phyloP scores from a whole-genome alignment of 1,284 basidiomycete species.

The Psilocybe mexicana region DNA sequence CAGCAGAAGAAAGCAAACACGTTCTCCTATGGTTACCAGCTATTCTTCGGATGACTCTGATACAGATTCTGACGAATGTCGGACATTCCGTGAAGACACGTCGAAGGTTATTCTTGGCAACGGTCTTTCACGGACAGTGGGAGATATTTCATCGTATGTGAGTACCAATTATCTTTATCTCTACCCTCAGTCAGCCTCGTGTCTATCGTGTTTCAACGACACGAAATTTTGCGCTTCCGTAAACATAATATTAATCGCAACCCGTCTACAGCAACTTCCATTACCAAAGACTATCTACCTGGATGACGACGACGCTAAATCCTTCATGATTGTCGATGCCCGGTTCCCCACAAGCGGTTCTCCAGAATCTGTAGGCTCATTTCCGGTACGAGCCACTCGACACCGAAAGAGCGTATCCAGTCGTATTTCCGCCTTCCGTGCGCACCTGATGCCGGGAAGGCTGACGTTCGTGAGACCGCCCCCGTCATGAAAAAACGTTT shows the following conservation, averaged over 20 bases:
- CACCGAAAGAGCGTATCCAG: slow-evolving; percentile 20
- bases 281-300: slow-evolving; percentile 19
- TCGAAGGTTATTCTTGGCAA: slow-evolving; percentile 12
- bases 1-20: slow-evolving; percentile 5
- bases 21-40: slow-evolving; percentile 18
- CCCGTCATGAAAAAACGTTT: slow-evolving; percentile 9
- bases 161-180: slow-evolving; percentile 12
- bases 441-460: slow-evolving; percentile 23
- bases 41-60: slow-evolving; percentile 27
- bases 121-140: slow-evolving; percentile 11
- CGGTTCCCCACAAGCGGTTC: slow-evolving; percentile 20
- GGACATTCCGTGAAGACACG: slow-evolving; percentile 23
- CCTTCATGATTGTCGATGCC: slow-evolving; percentile 26
- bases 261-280: slow-evolving; percentile 11
- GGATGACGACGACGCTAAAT: slow-evolving; percentile 21
- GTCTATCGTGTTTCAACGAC: background rate
- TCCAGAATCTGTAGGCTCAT: slow-evolving; percentile 29
- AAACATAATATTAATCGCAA: slow-evolving; percentile 13
- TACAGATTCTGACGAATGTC: slow-evolving; percentile 30
- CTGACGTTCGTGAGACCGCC: slow-evolving; percentile 21
- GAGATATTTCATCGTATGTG: slow-evolving; percentile 18
- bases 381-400: slow-evolving; percentile 26
- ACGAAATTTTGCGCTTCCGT: slow-evolving; percentile 9
- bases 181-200: slow-evolving; percentile 5
- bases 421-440: slow-evolving; percentile 26